phyloP scores from a whole-genome alignment of 768 basidiomycete species.

The Suillus brevipes region DNA sequence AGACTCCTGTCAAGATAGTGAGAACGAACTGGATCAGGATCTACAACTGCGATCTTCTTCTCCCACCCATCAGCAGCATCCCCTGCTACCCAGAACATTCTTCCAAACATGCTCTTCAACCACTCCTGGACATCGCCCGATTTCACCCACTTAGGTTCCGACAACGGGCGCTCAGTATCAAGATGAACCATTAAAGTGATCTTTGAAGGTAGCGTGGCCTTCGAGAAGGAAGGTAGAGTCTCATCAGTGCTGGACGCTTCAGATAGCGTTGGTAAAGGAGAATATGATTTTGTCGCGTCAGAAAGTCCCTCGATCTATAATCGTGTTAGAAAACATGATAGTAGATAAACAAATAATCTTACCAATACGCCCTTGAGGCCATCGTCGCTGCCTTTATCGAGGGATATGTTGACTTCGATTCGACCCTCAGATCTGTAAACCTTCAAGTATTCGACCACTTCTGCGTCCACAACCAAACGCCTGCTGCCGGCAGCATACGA shows the following conservation, averaged over 20 bases:
- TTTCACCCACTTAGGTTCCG: constrained; percentile 97
- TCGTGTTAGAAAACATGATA: constrained; percentile 13
- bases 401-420: constrained; percentile 75
- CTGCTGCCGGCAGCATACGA: constrained; percentile 90
- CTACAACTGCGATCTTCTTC: constrained; percentile 86
- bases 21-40: constrained; percentile 88
- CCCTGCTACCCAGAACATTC: constrained; percentile 84
- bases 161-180: constrained; percentile 84
- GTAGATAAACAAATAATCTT: constrained; percentile 24
- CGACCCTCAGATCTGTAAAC: constrained; percentile 81
- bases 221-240: constrained; percentile 74
- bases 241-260: constrained; percentile 47
- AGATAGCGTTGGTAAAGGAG: constrained; percentile 51
- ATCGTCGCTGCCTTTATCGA: constrained; percentile 55
- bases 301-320: constrained; percentile 75
- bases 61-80: constrained; percentile 91
- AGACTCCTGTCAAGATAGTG: constrained; percentile 6
- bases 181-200: constrained; percentile 75
- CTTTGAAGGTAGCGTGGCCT: constrained; percentile 49
- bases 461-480: constrained; percentile 86
- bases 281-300: constrained; percentile 70
- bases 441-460: constrained; percentile 77
- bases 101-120: constrained; percentile 84
- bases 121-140: constrained; percentile 94
- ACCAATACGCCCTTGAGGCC: constrained; percentile 78